Evolutionary conservation across 495 filamentous ascomycete genomes (phyloP).

Genomic region (Neurospora tetraspora): DNA sequence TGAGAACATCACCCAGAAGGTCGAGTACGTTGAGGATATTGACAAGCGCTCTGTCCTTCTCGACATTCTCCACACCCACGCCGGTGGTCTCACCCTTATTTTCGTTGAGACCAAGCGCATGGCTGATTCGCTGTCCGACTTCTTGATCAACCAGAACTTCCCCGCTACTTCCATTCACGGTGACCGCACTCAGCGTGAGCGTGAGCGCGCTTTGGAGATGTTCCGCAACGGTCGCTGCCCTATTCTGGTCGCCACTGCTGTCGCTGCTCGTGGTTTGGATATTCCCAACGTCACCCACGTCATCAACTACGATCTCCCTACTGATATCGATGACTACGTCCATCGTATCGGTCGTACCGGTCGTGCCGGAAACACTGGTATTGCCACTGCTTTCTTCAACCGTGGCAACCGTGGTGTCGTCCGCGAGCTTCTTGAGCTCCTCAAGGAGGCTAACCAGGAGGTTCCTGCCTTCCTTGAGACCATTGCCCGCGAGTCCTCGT

Average conservation of each 20-base stretch:
- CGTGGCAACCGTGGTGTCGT: conserved; percentile 97
- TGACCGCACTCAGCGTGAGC: conserved; percentile 95
- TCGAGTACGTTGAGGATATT: conserved; percentile 92
- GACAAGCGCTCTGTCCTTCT: conserved; percentile 97
- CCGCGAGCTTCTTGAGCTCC: conserved; percentile 84
- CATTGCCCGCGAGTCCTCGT: conserved; percentile 87
- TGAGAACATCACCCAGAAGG: conserved; percentile 98
- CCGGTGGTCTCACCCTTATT: conserved; percentile 83
- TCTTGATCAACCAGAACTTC: conserved; percentile 95
- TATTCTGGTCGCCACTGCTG: conserved; percentile 92
- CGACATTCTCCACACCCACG: conserved; percentile 94
- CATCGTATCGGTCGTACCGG: conserved; percentile 99
- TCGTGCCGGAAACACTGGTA: conserved; percentile 97
- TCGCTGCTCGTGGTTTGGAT: conserved; percentile 91
- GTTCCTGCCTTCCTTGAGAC: conserved; percentile 88
- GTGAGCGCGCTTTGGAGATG: conserved; percentile 93
- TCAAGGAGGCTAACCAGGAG: conserved; percentile 98
- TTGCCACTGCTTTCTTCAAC: conserved; percentile 99
- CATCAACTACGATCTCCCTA: conserved; percentile 97
- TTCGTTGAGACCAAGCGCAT: conserved; percentile 99
- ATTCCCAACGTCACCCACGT: conserved; percentile 98
- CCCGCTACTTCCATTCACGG: conserved; percentile 98
- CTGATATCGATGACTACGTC: conserved; percentile 98
- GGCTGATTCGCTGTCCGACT: conserved; percentile 95
- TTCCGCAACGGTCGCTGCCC: conserved; percentile 94